Evolutionary conservation across 225 moss, liverwort and hornwort genomes (phyloP).

Genomic region (Climacium dendroides): DNA sequence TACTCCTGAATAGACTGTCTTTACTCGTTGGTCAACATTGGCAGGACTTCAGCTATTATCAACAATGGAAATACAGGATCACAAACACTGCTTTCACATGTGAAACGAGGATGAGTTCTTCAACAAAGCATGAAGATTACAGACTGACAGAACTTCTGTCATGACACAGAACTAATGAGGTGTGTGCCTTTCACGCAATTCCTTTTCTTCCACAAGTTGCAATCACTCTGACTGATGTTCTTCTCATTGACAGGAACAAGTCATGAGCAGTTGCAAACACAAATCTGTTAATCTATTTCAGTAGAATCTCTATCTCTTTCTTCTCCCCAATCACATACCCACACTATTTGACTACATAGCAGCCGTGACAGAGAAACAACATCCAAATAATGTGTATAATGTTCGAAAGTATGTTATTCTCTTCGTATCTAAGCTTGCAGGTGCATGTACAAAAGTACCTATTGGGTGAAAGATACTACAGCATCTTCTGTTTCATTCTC

Average conservation of each 20-base stretch:
- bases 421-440: no score
- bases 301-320: no score
- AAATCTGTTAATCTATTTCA: background rate
- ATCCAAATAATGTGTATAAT: background rate
- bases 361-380: background rate
- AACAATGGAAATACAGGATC: background rate
- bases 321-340: background rate
- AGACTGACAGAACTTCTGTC: background rate
- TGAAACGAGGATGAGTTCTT: background rate
- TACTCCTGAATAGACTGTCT: background rate
- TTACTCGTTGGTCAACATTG: no score
- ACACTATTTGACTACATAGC: background rate
- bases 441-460: background rate
- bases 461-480: background rate
- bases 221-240: background rate
- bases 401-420: background rate
- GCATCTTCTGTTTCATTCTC: background rate
- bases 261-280: background rate
- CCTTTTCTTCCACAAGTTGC: background rate
- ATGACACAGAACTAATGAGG: background rate
- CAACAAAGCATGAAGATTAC: background rate
- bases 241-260: background rate
- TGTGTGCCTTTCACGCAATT: background rate
- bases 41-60: background rate
- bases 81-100: background rate